phyloP scores from a whole-genome alignment of 352 stramenopile genomes.

The Globisporangium splendens region DNA sequence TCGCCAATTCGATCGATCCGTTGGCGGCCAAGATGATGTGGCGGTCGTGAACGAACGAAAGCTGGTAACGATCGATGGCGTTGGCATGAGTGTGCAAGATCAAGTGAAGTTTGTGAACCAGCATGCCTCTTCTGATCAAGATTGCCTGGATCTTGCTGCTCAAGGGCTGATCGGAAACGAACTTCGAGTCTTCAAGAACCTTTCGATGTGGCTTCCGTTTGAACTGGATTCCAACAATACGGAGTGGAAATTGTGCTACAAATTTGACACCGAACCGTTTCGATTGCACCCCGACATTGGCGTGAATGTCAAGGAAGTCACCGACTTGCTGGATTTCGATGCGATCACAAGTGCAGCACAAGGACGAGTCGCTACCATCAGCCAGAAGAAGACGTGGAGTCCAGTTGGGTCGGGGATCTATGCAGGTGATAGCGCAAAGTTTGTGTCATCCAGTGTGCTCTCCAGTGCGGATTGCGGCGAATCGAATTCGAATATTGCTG shows the following conservation, averaged over 20 bases:
- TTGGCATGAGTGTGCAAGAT: constrained; percentile 50
- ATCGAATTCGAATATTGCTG: constrained; percentile 29
- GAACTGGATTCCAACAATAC: constrained; percentile 41
- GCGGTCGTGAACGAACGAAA: constrained; percentile 61
- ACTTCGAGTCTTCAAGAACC: constrained; percentile 36
- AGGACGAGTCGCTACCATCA: constrained; percentile 41
- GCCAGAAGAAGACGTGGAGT: constrained; percentile 43
- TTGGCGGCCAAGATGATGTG: constrained; percentile 29
- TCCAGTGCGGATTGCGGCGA: constrained; percentile 46
- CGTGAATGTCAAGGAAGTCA: constrained; percentile 52
- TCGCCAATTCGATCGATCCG: constrained; percentile 16
- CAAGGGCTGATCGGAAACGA: constrained; percentile 31
- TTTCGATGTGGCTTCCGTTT: constrained; percentile 51
- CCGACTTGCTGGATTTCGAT: constrained; percentile 33
- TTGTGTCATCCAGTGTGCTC: constrained; percentile 43
- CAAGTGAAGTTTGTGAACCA: constrained; percentile 48
- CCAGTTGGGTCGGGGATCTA: constrained; percentile 43
- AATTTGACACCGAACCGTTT: constrained; percentile 54
- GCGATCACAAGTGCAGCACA: constrained; percentile 23
- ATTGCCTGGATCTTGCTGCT: constrained; percentile 33
- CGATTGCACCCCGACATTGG: constrained; percentile 36
- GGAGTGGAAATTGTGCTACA: constrained; percentile 60
- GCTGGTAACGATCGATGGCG: constrained; percentile 42
- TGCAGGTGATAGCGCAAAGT: constrained; percentile 44
- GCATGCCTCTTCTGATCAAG: constrained; percentile 14